Conservation (phyloP, 1,284 basidiomycete genomes). For the Inonotus obliquus region DNA sequence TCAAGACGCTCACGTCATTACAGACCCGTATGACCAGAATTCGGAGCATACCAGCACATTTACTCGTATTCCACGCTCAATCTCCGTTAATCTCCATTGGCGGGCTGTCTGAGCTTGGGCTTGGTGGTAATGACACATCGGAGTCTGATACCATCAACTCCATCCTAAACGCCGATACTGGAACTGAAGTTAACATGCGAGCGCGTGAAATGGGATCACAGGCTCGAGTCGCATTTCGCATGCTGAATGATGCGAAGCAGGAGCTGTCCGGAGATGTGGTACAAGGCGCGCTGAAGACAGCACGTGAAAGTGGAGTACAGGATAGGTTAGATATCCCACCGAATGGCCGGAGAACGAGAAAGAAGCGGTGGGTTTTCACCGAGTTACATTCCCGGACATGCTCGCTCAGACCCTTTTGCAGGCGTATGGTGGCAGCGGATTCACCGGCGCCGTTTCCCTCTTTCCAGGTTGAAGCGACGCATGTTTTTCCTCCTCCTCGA, state of each 20-base stretch:
- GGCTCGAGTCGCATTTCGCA: slow-evolving; percentile 11
- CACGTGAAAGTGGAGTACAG: slow-evolving; percentile 44
- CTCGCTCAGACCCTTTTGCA: slow-evolving; percentile 24
- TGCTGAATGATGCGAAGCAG: slow-evolving; percentile 4
- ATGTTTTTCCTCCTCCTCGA: slow-evolving; percentile 37
- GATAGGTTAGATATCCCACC: slow-evolving; percentile 44
- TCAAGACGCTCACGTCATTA: slow-evolving; percentile 1
- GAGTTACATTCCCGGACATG: slow-evolving; percentile 27
- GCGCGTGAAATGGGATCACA: slow-evolving; percentile 2
- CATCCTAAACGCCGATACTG: neutral
- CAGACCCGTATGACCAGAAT: neutral
- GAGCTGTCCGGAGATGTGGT: slow-evolving; percentile 2
- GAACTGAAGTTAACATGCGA: neutral
- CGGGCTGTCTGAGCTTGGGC: neutral
- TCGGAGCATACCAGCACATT: slow-evolving; percentile 10
- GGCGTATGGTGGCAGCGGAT: slow-evolving; percentile 50
- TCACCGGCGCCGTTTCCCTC: slow-evolving; percentile 55
- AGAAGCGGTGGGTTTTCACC: slow-evolving; percentile 42
- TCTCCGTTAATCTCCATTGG: slow-evolving; percentile 11
- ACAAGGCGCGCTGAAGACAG: slow-evolving; percentile 36
- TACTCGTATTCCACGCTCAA: slow-evolving; percentile 11
- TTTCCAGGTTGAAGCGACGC: slow-evolving; percentile 33
- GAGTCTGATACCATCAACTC: neutral
- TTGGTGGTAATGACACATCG: neutral
- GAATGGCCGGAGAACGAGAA: slow-evolving; percentile 39